Evolutionary conservation across 192 early-diverging fungal genomes (phyloP).

Genomic region (Entophlyctis luteolus): DNA sequence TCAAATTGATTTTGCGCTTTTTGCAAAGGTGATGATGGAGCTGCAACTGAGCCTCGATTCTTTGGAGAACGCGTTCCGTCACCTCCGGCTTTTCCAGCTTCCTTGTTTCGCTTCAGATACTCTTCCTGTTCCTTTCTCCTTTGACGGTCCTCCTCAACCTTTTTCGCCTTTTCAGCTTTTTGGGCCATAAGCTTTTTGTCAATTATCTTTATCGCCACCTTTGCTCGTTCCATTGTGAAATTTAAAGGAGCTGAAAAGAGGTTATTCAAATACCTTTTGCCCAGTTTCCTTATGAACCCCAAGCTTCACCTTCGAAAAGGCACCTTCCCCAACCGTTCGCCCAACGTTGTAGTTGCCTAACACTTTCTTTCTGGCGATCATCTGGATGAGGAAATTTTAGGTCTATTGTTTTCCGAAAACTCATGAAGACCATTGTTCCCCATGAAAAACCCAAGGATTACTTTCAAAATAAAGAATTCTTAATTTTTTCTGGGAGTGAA

Average conservation of each 20-base stretch:
- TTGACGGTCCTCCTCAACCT: conserved; percentile 45
- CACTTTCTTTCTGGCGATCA: conserved; percentile 44
- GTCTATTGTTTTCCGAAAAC: too few relatives aligned
- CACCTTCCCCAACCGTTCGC: conserved; percentile 63
- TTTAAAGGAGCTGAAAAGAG: background rate
- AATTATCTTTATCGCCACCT: conserved; percentile 61
- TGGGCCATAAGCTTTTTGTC: conserved; percentile 58
- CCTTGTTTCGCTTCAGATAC: background rate
- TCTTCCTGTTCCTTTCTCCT: conserved; percentile 34
- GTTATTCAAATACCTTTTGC: conserved; percentile 43
- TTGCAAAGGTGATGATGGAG: background rate
- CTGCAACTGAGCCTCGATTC: background rate
- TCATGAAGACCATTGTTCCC: too few relatives aligned
- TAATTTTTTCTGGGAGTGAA: too few relatives aligned
- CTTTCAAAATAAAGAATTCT: too few relatives aligned
- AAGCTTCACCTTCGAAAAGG: conserved; percentile 66
- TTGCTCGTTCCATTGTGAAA: background rate
- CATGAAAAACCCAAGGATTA: too few relatives aligned
- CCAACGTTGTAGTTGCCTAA: conserved; percentile 57
- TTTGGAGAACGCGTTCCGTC: background rate
- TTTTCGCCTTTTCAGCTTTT: conserved; percentile 48
- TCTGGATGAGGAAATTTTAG: conserved; percentile 11
- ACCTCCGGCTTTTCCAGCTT: conserved; percentile 1
- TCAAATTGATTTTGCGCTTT: conserved; percentile 1
- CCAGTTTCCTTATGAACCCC: conserved; percentile 55